Evolutionary conservation across 2,329 filamentous ascomycete genomes (phyloP), one percentile per base, ranked within the genome.

Genomic region (Diaporthe sp.): DNA sequence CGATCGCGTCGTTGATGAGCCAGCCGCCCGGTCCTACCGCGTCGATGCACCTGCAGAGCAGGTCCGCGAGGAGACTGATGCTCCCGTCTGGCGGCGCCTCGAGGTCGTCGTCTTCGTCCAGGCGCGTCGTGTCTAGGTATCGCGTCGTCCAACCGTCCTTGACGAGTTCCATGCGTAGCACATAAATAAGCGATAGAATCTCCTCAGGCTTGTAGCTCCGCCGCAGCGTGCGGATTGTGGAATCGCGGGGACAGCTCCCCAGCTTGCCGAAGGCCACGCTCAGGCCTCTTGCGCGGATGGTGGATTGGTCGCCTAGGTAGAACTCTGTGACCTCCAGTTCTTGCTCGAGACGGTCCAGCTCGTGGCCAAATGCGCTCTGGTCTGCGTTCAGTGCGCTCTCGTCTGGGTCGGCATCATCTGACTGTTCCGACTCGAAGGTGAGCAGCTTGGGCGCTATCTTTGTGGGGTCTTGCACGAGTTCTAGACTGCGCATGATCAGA

Each of bases 131-230:
- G 79, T 94, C 93, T 51, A 94, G 84, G 82, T 95, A 95, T 31
- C 90, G 88, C 25, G 91, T 90, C 0, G 93, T 95, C 94, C 94
- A 96, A 44, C 92, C 92, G 75, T 94, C 94, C 78, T 92, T 91
- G 71, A 92, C 90, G 61, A 96, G 88, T 84, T 96, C 93, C 78
- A 93, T 88, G 74, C 94, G 91, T 42, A 96, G 87, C 8, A 95
- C 87, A 78, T 93, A 90, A 79, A 96, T 92, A 72, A 96, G 88
- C 49, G 92, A 92, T 15, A 95, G 86, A 34, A 94, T 90, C 79
- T 96, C 93, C 77, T 93, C 89, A 3, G 91, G 92, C 65, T 89
- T 88, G 76, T 95, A 90, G 39, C 89, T 89, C 15, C 88, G 86
- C 55, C 93, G 91, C 60, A 96, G 87, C 4, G 90, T 90, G 72